phyloP scores from a whole-genome alignment of 441 rosid genomes.

The Sinapis alba region DNA sequence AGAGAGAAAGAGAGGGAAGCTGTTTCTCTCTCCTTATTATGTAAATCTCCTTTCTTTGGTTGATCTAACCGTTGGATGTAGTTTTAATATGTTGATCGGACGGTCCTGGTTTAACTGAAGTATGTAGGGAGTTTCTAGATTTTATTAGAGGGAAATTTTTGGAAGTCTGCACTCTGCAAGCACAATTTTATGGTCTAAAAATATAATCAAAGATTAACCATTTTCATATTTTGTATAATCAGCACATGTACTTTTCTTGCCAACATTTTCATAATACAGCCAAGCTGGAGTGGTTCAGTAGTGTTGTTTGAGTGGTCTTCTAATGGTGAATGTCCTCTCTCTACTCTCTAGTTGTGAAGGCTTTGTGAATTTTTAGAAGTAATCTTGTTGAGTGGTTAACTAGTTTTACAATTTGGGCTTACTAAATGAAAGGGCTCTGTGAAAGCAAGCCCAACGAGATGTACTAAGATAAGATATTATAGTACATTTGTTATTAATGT shows the following conservation, averaged over 20 bases:
- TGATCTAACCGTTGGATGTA: constrained; percentile 40
- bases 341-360: not conserved
- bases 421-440: not conserved
- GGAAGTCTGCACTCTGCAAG: not conserved
- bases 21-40: not conserved
- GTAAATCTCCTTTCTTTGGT: constrained; percentile 18
- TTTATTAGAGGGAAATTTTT: not conserved
- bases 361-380: too few species aligned
- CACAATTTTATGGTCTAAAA: not conserved
- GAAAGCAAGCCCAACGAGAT: not conserved
- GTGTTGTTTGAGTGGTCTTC: not conserved
- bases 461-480: not conserved
- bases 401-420: not conserved
- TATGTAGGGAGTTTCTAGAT: constrained; percentile 6
- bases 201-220: not conserved
- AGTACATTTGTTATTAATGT: too few species aligned
- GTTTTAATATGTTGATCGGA: constrained; percentile 5
- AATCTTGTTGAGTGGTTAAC: not conserved
- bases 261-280: not conserved
- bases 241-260: not conserved
- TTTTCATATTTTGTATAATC: not conserved
- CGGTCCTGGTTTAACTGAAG: constrained; percentile 1
- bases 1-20: not conserved
- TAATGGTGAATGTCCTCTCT: not conserved
- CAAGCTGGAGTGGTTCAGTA: not conserved